Percentiles rank a stretch among this genome's conserved stretches.
Conservation (phyloP, 805 yeast species). For the Ogataea paradorogensis region DNA sequence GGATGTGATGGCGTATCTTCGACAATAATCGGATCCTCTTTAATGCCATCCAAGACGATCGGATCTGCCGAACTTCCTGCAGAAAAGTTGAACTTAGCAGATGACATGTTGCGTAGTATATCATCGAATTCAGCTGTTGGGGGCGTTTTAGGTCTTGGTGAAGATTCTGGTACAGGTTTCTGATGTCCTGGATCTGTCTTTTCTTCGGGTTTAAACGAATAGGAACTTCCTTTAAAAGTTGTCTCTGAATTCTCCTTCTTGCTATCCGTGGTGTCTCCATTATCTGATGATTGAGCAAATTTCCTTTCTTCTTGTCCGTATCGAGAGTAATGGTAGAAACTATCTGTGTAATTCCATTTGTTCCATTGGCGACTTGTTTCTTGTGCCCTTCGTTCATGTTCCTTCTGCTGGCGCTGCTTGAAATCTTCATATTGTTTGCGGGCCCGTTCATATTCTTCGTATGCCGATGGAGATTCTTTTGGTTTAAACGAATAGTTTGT, state of each 20-base stretch:
- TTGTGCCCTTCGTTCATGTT: slow-evolving; percentile 11
- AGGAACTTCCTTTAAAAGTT: slow-evolving; percentile 15
- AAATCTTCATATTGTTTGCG: slow-evolving; percentile 23
- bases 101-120: neutral
- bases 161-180: neutral
- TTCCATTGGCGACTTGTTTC: slow-evolving; percentile 10
- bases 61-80: slow-evolving; percentile 25
- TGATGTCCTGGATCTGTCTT: slow-evolving; percentile 26
- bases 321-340: slow-evolving; percentile 12
- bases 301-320: neutral
- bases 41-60: slow-evolving; percentile 29
- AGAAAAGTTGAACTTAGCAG: slow-evolving; percentile 1
- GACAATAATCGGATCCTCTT: slow-evolving; percentile 30
- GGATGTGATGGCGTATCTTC: slow-evolving; percentile 18
- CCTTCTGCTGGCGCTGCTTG: slow-evolving; percentile 16
- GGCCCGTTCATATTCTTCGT: slow-evolving; percentile 25
- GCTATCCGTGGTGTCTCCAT: neutral
- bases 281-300: neutral
- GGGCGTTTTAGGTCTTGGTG: neutral
- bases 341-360: slow-evolving; percentile 11
- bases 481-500: slow-evolving; percentile 4
- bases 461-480: slow-evolving; percentile 8
- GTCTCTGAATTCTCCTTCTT: neutral
- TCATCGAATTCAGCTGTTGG: neutral
- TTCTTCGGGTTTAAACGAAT: slow-evolving; percentile 27